Conservation (phyloP, 2,329 filamentous ascomycete genomes). For the Ophiostoma sp. region DNA sequence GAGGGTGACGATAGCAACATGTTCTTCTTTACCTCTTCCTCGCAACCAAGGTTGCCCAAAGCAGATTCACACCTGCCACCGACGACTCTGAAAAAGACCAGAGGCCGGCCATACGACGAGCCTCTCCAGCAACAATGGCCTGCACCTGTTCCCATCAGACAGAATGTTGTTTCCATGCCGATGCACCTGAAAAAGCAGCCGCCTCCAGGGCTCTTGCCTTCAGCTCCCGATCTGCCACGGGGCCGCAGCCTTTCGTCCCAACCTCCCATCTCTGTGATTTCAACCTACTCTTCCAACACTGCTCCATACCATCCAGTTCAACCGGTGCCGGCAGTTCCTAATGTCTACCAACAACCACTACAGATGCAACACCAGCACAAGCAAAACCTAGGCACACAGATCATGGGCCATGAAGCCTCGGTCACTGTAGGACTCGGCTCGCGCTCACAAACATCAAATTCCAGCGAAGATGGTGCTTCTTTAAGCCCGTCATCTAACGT, state of each 20-base stretch:
- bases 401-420: neutral
- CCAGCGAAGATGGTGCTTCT: constrained; percentile 35
- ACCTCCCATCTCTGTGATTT: neutral
- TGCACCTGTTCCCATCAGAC: constrained; percentile 15
- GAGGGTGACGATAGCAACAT: constrained; percentile 13
- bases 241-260: constrained; percentile 30
- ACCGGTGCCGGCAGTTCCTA: neutral
- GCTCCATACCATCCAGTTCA: constrained; percentile 23
- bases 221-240: neutral
- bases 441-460: constrained; percentile 34
- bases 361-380: constrained; percentile 29
- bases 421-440: constrained; percentile 23
- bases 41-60: constrained; percentile 14
- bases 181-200: constrained; percentile 23
- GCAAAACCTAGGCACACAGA: neutral
- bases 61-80: constrained; percentile 18
- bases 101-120: constrained; percentile 14
- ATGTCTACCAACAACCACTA: neutral
- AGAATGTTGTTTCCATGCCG: constrained; percentile 21
- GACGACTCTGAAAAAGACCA: constrained; percentile 23
- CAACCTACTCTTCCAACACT: constrained; percentile 23
- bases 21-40: constrained; percentile 10
- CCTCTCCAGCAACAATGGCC: neutral
- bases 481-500: constrained; percentile 39
- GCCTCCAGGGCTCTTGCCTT: neutral